These are phyloP conservation scores for Holtermannia corniformis DNA, from an alignment of 768 basidiomycete species.

Conservation along the genomic window DNA sequence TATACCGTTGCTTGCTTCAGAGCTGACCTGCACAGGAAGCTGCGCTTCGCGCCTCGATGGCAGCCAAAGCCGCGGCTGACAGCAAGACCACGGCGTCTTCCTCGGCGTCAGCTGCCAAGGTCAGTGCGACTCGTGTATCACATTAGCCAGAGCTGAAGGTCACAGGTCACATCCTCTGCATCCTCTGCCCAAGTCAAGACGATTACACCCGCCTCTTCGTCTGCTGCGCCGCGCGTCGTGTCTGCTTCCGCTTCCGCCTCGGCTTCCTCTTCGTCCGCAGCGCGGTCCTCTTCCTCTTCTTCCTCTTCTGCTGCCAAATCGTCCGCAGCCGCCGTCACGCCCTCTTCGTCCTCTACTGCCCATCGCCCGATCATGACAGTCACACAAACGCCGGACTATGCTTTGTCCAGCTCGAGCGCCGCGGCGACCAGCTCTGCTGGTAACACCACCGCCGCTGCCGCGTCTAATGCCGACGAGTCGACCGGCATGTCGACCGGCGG, in stretches of 20 bases:
- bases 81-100: not conserved
- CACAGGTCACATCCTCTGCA: no score
- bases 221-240: not conserved
- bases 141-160: no score
- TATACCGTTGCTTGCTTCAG: not conserved
- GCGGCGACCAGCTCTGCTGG: conserved; percentile 5
- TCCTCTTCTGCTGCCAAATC: conserved; percentile 4
- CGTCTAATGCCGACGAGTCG: conserved; percentile 3
- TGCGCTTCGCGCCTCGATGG: not conserved
- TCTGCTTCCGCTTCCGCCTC: not conserved
- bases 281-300: conserved; percentile 2
- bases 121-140: no score
- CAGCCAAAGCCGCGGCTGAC: not conserved
- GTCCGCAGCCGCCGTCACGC: not conserved
- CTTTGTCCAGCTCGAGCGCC: conserved; percentile 1
- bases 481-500: conserved; percentile 23
- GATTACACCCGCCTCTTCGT: not conserved
- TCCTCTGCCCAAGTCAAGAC: not conserved
- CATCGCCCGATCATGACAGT: not conserved
- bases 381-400: not conserved
- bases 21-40: not conserved
- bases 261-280: conserved; percentile 7
- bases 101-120: not conserved
- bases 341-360: conserved; percentile 6
- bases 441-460: conserved; percentile 5